Evolutionary conservation across 2,329 filamentous ascomycete genomes (phyloP), one percentile per base, ranked within the genome.

Genomic region (Diaporthe ilicicola): DNA sequence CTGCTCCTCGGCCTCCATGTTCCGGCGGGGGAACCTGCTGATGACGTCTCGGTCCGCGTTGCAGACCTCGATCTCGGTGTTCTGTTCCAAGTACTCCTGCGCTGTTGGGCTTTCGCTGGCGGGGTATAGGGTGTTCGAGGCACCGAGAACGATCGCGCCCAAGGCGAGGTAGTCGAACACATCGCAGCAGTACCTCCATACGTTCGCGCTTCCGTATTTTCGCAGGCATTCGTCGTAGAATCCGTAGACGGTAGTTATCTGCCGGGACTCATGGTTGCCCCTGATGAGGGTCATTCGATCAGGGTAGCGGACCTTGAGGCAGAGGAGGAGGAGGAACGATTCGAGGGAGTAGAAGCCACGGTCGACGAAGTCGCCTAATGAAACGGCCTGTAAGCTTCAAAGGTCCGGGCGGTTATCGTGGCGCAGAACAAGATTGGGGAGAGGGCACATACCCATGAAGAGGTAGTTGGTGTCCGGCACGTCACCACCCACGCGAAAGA

Each of bases 281-380:
- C 95, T 90, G 78, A 98, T 97, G 51, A 98, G 88, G 4, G 96
- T 98, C 85, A 98, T 98, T 76, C 96, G 94, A 82, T 98, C 94
- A 67, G 95, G 96, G 80, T 98, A 98, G 80, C 95, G 93, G 73
- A 98, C 95, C 87, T 98, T 98, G 77, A 98, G 90, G 79, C 94
- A 97, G 67, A 99, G 90, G 13, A 99, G 91, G 69, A 99, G 93
- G 73, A 98, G 91, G 80, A 99, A 98, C 5, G 95, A 96, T 84
- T 99, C 95, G 76, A 99, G 91, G 2, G 94, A 97, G 85, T 98
- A 99, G 87, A 98, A 99, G 71, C 95, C 95, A 74, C 95, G 93
- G 82, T 99, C 95, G 79, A 99, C 95, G 77, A 98, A 99, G 82
- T 99, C 95, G 80, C 95, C 92, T 94, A 74, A 15, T 44, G 42